These are phyloP conservation scores for Trametes punicea DNA, from an alignment of 768 basidiomycete species.

Conservation along the genomic window DNA sequence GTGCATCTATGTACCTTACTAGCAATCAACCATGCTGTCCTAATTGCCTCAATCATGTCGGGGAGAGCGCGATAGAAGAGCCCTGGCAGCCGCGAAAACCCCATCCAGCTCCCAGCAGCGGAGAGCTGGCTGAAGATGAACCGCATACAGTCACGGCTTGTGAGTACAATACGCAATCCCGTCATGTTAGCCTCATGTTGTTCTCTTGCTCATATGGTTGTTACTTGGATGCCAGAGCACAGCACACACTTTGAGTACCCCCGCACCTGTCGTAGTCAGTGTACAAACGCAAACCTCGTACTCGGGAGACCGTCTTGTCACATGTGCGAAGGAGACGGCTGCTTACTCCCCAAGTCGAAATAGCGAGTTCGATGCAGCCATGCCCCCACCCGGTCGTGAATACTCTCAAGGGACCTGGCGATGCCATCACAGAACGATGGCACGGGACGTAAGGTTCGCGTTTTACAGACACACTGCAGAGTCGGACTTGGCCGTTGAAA, in stretches of 20 bases:
- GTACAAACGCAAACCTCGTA: neutral
- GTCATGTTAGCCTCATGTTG: neutral
- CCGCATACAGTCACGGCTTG: neutral
- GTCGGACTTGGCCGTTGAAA: neutral
- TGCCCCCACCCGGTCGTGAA: neutral
- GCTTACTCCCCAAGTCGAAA: neutral
- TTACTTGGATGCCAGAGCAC: neutral
- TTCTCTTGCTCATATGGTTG: neutral
- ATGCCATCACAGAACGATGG: neutral
- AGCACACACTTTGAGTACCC: too few species aligned
- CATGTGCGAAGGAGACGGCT: neutral
- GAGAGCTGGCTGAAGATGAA: too few species aligned
- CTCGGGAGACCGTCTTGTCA: neutral
- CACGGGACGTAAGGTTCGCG: neutral
- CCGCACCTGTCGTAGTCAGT: too few species aligned
- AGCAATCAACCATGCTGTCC: too few species aligned
- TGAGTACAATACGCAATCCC: neutral
- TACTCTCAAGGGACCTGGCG: too few species aligned
- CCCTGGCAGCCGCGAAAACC: too few species aligned
- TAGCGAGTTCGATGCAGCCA: neutral
- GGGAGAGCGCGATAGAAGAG: too few species aligned
- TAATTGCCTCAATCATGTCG: too few species aligned
- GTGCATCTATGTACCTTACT: too few species aligned
- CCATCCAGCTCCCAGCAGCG: too few species aligned
- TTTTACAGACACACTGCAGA: neutral